Base-by-base conservation (phyloP, 2,329 filamentous ascomycete species). In the Fusarium incarnatum region DNA sequence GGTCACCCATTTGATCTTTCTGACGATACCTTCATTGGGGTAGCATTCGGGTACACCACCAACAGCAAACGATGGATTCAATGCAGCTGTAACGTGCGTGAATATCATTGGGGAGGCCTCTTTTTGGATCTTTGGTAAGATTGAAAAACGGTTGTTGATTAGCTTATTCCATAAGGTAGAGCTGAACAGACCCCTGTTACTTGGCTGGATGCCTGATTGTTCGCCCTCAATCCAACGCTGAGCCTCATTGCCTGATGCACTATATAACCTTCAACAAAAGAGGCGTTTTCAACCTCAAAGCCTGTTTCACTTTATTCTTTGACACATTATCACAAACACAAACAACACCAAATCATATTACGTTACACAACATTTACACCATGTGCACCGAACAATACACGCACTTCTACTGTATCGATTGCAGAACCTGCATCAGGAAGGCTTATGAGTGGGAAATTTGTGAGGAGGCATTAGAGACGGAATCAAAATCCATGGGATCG, bases 341-440 rank as follows among this genome's bases (percentile, higher is more conserved):
- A 44, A 25, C 8, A 16, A 16, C 41, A 23, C 22, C 18, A 16
- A 16, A 23, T 23, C 13, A 44, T 16, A 10, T 11, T 15, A 4
- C 15, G 34, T 37, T n/a, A 6, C 41, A 44, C 41, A 22, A 23
- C 41, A 23, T 22, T 15, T 1, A 23, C 42, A 37, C 23, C 34
- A 67, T 67, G 57, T 67, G 63, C 57, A 63, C 48, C 2, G 55
- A 63, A 18, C 34, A 67, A n/a, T 63, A 47, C 16, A 67, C 50
- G 1, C 46, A 63, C 20, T 63, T 57, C 27, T 63, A 47, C 42
- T 67, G 63, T 13, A 52, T 50, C 27, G 40, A 67, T 41, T 67
- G 63, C 46, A 41, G 15, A 9, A 25, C 6, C 2, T 67, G 50
- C 16, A 49, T 67, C 50, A 63, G 40, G 28, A 52, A 63, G 3